Percentiles rank a stretch among this genome's conserved stretches.
Conservation (phyloP, 371 early-diverging fungal species). For the Haplosporangium sp. region DNA sequence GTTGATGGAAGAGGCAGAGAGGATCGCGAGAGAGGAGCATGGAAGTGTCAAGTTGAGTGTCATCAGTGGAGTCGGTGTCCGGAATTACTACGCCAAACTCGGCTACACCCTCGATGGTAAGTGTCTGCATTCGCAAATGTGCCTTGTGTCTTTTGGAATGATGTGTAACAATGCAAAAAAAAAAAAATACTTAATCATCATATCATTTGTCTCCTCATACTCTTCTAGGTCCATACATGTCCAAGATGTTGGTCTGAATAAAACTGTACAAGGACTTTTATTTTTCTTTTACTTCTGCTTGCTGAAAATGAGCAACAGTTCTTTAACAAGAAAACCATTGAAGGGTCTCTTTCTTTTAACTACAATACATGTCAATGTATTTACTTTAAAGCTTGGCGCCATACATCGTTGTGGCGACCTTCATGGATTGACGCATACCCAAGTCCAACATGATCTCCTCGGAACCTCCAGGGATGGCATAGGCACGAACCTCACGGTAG, state of each 20-base stretch:
- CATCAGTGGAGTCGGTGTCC: constrained; percentile 98
- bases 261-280: no score
- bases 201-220: constrained; percentile 1
- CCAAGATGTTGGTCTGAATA: constrained; percentile 76
- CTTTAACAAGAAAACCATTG: neutral
- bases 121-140: constrained; percentile 14
- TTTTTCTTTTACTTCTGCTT: no score
- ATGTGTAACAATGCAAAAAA: neutral
- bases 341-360: neutral
- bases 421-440: constrained; percentile 83
- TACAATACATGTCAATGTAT: neutral
- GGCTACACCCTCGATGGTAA: constrained; percentile 97
- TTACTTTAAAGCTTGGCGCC: constrained; percentile 43
- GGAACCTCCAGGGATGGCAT: constrained; percentile 92
- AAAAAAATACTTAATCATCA: neutral
- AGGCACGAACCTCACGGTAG: constrained; percentile 89
- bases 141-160: neutral
- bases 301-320: no score
- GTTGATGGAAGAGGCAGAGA: constrained; percentile 99
- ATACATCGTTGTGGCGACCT: constrained; percentile 55
- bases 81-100: constrained; percentile 99
- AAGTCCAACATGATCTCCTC: constrained; percentile 88
- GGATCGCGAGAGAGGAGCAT: constrained; percentile 99
- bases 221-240: constrained; percentile 90
- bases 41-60: constrained; percentile 96